phyloP scores from a whole-genome alignment of 2,329 filamentous ascomycete species.

The Neopestalotiopsis clavispora region DNA sequence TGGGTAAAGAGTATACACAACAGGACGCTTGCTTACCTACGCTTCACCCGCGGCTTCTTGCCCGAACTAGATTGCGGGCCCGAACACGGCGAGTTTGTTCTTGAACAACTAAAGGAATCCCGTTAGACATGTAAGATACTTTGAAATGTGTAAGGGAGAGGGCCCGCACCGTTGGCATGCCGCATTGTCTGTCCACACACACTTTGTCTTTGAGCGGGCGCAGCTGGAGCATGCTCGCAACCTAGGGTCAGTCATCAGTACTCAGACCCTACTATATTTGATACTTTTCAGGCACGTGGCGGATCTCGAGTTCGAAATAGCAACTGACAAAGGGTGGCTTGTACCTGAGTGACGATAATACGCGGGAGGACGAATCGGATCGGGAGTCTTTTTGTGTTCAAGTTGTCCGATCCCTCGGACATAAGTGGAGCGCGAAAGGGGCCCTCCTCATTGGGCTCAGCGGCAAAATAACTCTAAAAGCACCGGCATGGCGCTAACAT shows the following conservation, averaged over 20 bases:
- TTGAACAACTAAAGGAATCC: neutral
- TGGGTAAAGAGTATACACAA: neutral
- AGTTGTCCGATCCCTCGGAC: neutral
- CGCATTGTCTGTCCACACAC: neutral
- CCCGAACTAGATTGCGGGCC: neutral
- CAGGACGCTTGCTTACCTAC: neutral
- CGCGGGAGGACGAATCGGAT: neutral
- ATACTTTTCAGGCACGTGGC: neutral
- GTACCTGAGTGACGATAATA: neutral
- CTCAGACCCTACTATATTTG: neutral
- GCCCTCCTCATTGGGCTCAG: neutral
- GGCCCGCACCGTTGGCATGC: constrained; percentile 1
- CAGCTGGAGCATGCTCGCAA: neutral
- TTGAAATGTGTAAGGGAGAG: neutral
- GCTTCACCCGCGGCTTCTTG: neutral
- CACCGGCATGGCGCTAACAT: neutral
- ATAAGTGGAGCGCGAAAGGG: neutral
- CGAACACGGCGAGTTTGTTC: neutral
- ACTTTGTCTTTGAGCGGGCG: constrained; percentile 11
- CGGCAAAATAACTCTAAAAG: neutral
- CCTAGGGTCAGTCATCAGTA: neutral
- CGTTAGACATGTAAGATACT: neutral
- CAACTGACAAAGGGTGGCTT: neutral
- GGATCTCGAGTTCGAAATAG: neutral
- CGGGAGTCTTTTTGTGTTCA: neutral